Evolutionary conservation across 2,329 filamentous ascomycete genomes (phyloP).

Genomic region (Ustilaginoidea virens): DNA sequence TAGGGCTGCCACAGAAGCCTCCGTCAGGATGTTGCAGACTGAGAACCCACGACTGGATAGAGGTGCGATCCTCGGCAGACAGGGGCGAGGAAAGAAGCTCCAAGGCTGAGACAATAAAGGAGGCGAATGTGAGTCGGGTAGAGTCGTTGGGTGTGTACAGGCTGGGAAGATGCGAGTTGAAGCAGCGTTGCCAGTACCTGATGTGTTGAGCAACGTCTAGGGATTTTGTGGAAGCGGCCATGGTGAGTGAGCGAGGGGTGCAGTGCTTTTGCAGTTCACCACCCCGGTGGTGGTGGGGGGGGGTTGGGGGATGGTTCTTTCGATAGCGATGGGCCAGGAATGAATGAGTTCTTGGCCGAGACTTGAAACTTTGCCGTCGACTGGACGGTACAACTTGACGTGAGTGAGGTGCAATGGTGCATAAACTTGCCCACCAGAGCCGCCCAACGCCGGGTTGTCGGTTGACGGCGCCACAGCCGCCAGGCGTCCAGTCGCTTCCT

Average conservation of each 20-base stretch:
- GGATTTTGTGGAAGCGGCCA: slow-evolving; percentile 13
- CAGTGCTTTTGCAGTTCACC: too few species aligned
- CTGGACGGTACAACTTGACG: too few species aligned
- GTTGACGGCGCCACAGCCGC: too few species aligned
- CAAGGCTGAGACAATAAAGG: slow-evolving; percentile 75
- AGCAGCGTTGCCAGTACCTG: slow-evolving; percentile 85
- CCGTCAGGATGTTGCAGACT: slow-evolving; percentile 71
- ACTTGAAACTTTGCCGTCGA: too few species aligned
- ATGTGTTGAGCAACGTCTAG: slow-evolving; percentile 56
- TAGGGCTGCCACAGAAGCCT: slow-evolving; percentile 79
- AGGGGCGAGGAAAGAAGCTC: slow-evolving; percentile 59
- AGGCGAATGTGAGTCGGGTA: slow-evolving; percentile 76
- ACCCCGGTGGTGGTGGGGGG: too few species aligned
- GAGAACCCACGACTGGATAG: slow-evolving; percentile 63
- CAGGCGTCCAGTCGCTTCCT: too few species aligned
- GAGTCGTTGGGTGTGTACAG: slow-evolving; percentile 82
- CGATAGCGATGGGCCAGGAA: too few species aligned
- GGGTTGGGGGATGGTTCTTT: too few species aligned
- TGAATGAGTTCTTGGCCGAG: too few species aligned
- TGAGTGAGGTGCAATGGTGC: too few species aligned
- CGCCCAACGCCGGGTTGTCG: too few species aligned
- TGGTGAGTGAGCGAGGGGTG: neutral
- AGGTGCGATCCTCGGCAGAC: slow-evolving; percentile 25
- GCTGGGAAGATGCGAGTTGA: slow-evolving; percentile 64
- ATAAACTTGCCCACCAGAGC: too few species aligned